Evolutionary conservation across 495 filamentous ascomycete genomes (phyloP).

Genomic region (Talaromyces wortmannii): DNA sequence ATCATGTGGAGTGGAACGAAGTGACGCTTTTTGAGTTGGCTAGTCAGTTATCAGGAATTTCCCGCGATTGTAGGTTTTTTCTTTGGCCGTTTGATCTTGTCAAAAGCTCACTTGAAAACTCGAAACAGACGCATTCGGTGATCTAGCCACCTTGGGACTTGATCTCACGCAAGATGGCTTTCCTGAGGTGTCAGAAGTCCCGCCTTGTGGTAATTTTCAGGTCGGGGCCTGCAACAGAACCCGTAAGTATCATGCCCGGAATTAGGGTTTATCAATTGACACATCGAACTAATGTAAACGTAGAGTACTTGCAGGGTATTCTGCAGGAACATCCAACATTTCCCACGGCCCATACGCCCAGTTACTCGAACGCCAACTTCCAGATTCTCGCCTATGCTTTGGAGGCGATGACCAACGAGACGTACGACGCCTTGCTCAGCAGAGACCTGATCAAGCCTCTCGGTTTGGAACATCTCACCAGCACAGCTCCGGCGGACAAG

Average conservation of each 20-base stretch:
- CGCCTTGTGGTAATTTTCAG: slow-evolving; percentile 12
- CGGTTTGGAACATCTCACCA: slow-evolving; percentile 28
- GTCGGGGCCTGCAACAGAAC: slow-evolving; percentile 11
- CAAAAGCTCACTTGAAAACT: background rate
- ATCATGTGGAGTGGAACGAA: slow-evolving; percentile 40
- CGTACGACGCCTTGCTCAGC: slow-evolving; percentile 7
- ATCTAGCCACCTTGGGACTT: slow-evolving; percentile 6
- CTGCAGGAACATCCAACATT: slow-evolving; percentile 40
- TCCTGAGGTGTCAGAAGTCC: slow-evolving; percentile 17
- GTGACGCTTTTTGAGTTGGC: slow-evolving; percentile 40
- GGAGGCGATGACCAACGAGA: slow-evolving; percentile 20
- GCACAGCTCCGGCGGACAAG: slow-evolving; percentile 17
- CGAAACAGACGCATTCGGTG: slow-evolving; percentile 12
- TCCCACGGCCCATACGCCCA: slow-evolving; percentile 38
- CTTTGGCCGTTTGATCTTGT: too few species aligned
- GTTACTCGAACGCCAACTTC: slow-evolving; percentile 55
- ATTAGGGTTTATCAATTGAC: background rate
- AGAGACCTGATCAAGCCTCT: slow-evolving; percentile 28
- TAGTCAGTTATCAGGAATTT: slow-evolving; percentile 38
- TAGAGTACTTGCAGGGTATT: slow-evolving; percentile 48
- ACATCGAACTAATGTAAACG: background rate
- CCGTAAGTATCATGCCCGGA: slow-evolving; percentile 3
- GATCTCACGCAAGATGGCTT: slow-evolving; percentile 18
- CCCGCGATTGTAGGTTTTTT: slow-evolving; percentile 28
- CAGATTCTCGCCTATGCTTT: slow-evolving; percentile 50